phyloP scores from a whole-genome alignment of 2,329 filamentous ascomycete genomes.

The Verticillium longisporum region DNA sequence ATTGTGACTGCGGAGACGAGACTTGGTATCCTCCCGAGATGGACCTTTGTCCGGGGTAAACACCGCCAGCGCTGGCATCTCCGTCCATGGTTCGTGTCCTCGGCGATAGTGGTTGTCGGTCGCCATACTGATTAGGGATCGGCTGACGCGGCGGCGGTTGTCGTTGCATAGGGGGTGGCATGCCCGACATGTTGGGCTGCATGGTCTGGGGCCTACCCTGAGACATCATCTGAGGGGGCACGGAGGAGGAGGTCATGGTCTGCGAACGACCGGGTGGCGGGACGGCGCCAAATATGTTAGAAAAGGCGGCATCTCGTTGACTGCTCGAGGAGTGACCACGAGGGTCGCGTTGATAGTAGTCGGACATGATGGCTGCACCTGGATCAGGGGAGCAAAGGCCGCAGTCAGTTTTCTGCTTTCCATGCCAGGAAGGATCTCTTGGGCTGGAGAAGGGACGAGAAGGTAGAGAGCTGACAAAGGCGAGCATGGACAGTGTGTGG shows the following conservation, averaged over 20 bases:
- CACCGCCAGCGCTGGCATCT: conserved; percentile 4
- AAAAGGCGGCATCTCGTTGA: conserved; percentile 91
- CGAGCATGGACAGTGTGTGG: not conserved
- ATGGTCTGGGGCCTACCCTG: conserved; percentile 74
- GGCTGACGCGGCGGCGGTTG: conserved; percentile 54
- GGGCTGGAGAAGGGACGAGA: not conserved
- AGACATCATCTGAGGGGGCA: conserved; percentile 43
- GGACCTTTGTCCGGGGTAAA: conserved; percentile 39
- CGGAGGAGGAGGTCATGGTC: conserved; percentile 81
- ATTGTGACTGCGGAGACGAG: conserved; percentile 35
- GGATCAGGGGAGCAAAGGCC: conserved; percentile 11
- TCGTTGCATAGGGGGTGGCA: conserved; percentile 60
- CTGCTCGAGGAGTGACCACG: conserved; percentile 47
- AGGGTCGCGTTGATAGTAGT: conserved; percentile 45
- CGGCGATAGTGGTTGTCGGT: conserved; percentile 28
- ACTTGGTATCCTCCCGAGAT: conserved; percentile 41
- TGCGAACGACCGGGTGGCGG: conserved; percentile 86
- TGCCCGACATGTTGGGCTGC: conserved; percentile 39
- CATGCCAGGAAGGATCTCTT: not conserved
- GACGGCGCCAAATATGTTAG: conserved; percentile 86
- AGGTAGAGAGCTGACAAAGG: not conserved
- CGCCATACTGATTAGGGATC: conserved; percentile 21
- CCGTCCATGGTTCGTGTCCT: conserved; percentile 27
- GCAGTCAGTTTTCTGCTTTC: conserved; percentile 6
- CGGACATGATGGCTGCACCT: conserved; percentile 44